Evolutionary conservation across 1,284 basidiomycete species (phyloP).

Genomic region (Austroboletus niveus): DNA sequence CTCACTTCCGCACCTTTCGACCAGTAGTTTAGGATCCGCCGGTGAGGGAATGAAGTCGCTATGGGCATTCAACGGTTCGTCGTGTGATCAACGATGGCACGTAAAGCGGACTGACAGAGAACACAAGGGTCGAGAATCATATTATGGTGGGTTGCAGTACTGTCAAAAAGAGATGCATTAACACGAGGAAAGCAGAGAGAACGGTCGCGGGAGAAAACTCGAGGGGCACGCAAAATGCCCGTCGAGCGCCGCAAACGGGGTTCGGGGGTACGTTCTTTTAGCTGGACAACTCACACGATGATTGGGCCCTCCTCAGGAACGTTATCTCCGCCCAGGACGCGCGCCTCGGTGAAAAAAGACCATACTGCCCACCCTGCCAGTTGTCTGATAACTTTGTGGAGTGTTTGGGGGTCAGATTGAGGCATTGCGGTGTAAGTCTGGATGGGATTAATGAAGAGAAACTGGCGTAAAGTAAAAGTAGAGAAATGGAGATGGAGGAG

Average conservation of each 20-base stretch:
- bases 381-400: constrained; percentile 64
- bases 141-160: constrained; percentile 86
- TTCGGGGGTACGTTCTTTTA: background rate
- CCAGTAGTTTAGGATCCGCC: constrained; percentile 90
- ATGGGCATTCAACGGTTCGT: constrained; percentile 16
- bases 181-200: constrained; percentile 3
- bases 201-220: background rate
- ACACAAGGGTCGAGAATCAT: constrained; percentile 89
- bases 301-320: constrained; percentile 83
- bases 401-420: constrained; percentile 40
- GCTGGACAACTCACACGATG: constrained; percentile 69
- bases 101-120: constrained; percentile 57
- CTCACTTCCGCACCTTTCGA: constrained; percentile 61
- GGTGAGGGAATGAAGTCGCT: constrained; percentile 78
- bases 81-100: constrained; percentile 10
- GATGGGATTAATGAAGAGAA: constrained; percentile 4
- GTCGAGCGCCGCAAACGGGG: constrained; percentile 1
- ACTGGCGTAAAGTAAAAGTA: background rate
- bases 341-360: constrained; percentile 86
- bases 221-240: background rate
- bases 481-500: constrained; percentile 4
- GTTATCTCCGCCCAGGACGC: constrained; percentile 81
- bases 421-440: constrained; percentile 12
- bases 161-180: constrained; percentile 32
- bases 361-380: constrained; percentile 73